Percentiles rank a stretch among this genome's conserved stretches.
These are phyloP conservation scores for Asterophora lycoperdoides DNA, from an alignment of 768 basidiomycete species.

Conservation along the genomic window DNA sequence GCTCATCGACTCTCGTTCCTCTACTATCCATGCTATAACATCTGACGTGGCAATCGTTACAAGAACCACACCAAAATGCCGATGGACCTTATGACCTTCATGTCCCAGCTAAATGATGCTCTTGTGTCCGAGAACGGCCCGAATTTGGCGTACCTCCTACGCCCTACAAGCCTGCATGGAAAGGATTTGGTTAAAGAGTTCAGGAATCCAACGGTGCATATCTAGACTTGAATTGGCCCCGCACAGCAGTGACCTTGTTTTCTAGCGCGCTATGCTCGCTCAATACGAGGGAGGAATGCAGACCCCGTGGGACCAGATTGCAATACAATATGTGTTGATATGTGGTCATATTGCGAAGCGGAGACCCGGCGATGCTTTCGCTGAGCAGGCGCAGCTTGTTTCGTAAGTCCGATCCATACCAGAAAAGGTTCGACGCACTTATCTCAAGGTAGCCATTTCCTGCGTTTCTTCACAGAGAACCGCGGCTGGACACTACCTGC, in stretches of 20 bases:
- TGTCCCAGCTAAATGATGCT: conserved; percentile 58
- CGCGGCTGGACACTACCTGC: conserved; percentile 85
- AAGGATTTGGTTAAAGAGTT: conserved; percentile 74
- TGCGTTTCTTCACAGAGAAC: conserved; percentile 74
- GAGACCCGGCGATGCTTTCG: conserved; percentile 69
- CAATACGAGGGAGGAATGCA: conserved; percentile 61
- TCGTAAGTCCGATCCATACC: conserved; percentile 49
- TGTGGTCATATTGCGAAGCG: conserved; percentile 67
- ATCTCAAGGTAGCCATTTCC: conserved; percentile 51
- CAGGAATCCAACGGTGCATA: conserved; percentile 47
- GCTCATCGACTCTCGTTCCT: too few relatives aligned
- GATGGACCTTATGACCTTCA: conserved; percentile 58
- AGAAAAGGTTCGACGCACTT: background rate
- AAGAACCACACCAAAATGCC: conserved; percentile 24
- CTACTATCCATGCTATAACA: background rate
- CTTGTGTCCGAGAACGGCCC: conserved; percentile 61
- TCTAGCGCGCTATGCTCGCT: conserved; percentile 35
- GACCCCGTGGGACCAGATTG: conserved; percentile 82
- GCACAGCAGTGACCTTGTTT: conserved; percentile 9
- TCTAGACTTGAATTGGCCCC: conserved; percentile 7
- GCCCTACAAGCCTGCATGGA: conserved; percentile 72
- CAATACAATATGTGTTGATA: conserved; percentile 76
- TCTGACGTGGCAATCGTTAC: too few relatives aligned
- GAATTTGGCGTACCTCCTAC: conserved; percentile 67
- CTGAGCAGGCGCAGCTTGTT: conserved; percentile 71